These are phyloP conservation scores for Helicostylum pulchrum DNA, from an alignment of 192 early-diverging fungal genomes.

Conservation along the genomic window DNA sequence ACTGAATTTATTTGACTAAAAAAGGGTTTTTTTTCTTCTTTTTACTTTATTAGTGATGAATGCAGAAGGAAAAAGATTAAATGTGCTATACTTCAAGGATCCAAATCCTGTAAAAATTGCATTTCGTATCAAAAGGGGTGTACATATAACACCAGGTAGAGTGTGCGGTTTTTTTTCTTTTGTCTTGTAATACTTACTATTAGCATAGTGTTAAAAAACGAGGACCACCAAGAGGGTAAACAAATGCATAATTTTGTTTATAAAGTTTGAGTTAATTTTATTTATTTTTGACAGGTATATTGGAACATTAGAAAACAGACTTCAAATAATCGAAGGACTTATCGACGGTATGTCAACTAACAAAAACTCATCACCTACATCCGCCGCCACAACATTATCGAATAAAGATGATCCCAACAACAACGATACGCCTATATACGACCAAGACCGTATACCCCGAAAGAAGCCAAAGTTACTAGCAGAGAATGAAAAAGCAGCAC, in stretches of 20 bases:
- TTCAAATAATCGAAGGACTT: slow-evolving; percentile 5
- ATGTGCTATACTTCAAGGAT: slow-evolving; percentile 22
- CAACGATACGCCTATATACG: too few species aligned
- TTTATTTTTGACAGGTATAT: slow-evolving; percentile 7
- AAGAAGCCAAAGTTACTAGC: too few species aligned
- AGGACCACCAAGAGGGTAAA: slow-evolving; percentile 21
- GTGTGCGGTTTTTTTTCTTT: not conserved
- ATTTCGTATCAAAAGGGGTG: slow-evolving; percentile 19
- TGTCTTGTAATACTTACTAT: not conserved
- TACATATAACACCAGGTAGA: slow-evolving; percentile 28
- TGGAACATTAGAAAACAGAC: slow-evolving; percentile 1
- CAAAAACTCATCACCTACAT: too few species aligned
- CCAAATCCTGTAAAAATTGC: slow-evolving; percentile 25
- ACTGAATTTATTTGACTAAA: not conserved
- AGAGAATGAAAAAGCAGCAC: too few species aligned
- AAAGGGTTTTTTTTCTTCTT: not conserved
- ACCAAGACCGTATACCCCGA: too few species aligned
- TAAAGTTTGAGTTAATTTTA: not conserved
- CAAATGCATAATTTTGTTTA: not conserved
- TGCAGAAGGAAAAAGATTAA: slow-evolving; percentile 37
- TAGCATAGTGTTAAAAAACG: slow-evolving; percentile 9
- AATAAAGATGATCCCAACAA: too few species aligned
- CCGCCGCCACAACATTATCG: too few species aligned
- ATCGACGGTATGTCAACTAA: not conserved
- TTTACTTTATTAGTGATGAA: slow-evolving; percentile 31